Percentiles rank a stretch among this genome's conserved stretches.
Conservation (phyloP, 73 alveolate species). For the Stentor coeruleus region DNA sequence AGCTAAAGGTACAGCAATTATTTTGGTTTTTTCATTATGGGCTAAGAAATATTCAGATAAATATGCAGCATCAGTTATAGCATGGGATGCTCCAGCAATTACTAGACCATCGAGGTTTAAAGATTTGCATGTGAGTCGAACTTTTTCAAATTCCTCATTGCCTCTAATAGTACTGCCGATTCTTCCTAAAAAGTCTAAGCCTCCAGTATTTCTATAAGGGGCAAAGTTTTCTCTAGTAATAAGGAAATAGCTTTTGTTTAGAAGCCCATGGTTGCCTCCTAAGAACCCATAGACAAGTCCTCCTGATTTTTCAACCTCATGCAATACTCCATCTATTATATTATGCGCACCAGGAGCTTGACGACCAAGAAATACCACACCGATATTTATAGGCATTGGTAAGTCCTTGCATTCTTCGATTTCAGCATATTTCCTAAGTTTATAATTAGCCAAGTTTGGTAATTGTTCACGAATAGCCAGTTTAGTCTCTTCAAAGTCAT, state of each 20-base stretch:
- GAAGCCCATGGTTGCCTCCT: slow-evolving; percentile 61
- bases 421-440: too few species aligned
- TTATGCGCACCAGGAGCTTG: slow-evolving; percentile 71
- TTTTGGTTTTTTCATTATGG: slow-evolving; percentile 42
- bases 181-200: slow-evolving; percentile 63
- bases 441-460: not conserved
- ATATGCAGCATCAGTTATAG: slow-evolving; percentile 73
- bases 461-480: not conserved
- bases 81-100: slow-evolving; percentile 84
- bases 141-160: slow-evolving; percentile 42
- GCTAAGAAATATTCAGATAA: slow-evolving; percentile 69
- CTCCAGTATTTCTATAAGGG: slow-evolving; percentile 63
- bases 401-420: too few species aligned
- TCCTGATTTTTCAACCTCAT: slow-evolving; percentile 29
- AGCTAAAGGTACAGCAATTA: slow-evolving; percentile 80
- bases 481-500: slow-evolving; percentile 35
- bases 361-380: slow-evolving; percentile 63
- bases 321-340: slow-evolving; percentile 61
- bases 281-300: slow-evolving; percentile 47
- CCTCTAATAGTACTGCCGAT: slow-evolving; percentile 33
- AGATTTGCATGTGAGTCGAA: slow-evolving; percentile 30
- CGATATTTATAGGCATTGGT: slow-evolving; percentile 46
- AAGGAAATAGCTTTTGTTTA: slow-evolving; percentile 33
- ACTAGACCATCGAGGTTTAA: slow-evolving; percentile 71
- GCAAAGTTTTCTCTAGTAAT: slow-evolving; percentile 48